Base-by-base conservation (phyloP, 495 filamentous ascomycete genomes). In the Oleoguttula mirabilis region DNA sequence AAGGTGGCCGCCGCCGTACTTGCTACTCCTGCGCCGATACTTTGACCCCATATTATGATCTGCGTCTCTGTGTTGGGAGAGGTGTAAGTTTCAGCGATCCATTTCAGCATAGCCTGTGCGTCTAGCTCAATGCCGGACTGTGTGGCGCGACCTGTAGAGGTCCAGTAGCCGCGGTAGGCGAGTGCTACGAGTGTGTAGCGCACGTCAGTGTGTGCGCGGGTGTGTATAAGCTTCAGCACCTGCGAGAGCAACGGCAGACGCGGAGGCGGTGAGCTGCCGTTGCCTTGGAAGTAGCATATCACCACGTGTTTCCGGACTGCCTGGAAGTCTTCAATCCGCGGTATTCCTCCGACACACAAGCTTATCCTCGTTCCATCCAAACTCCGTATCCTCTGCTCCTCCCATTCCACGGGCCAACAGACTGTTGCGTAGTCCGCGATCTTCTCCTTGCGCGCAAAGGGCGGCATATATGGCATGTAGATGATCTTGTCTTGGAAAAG, bases 401-500 rank as follows among this genome's bases (percentile, higher is more conserved):
- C 51, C 84, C 84, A 90, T 21, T 48, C 25, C 15, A 88, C 66
- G 4, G 74, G 75, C 10, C 57, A 59, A 49, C 75, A 84, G 20
- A 68, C 59, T 4, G 54, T 36, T 22, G 59, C 61, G 54, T 85
- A 84, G 37, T 80, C 72, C 2, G 58, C 52, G 20, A 88, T 78
- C 32, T 54, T 74, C 56, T 80, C 73, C 22, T 65, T 47, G 6
- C 73, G 63, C 0, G 69, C 60, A 45, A 71, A 67, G 1, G 81
- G 79, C 10, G 80, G 81, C 6, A 85, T 48, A 23, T 75, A 76
- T 0, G 83, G 78, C 62, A 86, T 83, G 60, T 88, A 88, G 35
- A 88, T 76, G 44, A 90, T 84, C 46, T 84, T 83, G 54, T 88
- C 83, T 59, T 87, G 84, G 55, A 88, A 79, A 4, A 79, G 49